Evolutionary conservation across 2,329 filamentous ascomycete genomes (phyloP), one percentile per base, ranked within the genome.

Genomic region (Diaporthe humulicola): DNA sequence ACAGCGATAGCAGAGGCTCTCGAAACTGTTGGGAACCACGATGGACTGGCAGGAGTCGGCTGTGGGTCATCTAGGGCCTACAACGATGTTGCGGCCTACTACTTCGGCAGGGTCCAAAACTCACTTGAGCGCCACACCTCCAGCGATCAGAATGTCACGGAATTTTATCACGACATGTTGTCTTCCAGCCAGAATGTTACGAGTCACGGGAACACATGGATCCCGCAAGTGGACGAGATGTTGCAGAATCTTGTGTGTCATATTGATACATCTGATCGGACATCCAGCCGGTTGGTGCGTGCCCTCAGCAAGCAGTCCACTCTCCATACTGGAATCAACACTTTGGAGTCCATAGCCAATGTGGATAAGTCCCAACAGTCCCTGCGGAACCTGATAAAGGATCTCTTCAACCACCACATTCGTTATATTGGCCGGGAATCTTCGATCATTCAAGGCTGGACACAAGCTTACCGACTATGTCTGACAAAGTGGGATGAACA

Each of bases 201-300:
- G 3, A 45, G 15, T 12, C 33, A 50, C n/a, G 58, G 60, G 14
- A 33, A 3, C 15, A 17, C 30, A 19, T 73, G 58, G 70, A 66
- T 73, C 33, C 33, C 50, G 14, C 57, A 66, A 28, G 36, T 38
- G 30, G 70, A 73, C 17, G 28, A 56, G 25, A 48, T 54, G 12
- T 22, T 73, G 14, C 70, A 73, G 48, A 56, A 45, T 15, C 58
- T 73, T 12, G 42, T 36, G 8, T 73, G 70, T 36, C 61, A 73
- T 19, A 50, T 66, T 12, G 40, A 56, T 36, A 58, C 22, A 38
- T 28, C 28, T 42, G 58, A 61, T 28, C 38, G 58, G 8, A 61
- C 19, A 12, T 61, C 58, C 38, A 52, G 42, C 12, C 8, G 36
- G 33, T 17, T 73, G 15, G 48, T 48, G 48, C 70, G 48, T 4